Percentiles rank a stretch among this genome's conserved stretches.
Conservation (phyloP, 352 stramenopile species). For the Phytophthora quininea region DNA sequence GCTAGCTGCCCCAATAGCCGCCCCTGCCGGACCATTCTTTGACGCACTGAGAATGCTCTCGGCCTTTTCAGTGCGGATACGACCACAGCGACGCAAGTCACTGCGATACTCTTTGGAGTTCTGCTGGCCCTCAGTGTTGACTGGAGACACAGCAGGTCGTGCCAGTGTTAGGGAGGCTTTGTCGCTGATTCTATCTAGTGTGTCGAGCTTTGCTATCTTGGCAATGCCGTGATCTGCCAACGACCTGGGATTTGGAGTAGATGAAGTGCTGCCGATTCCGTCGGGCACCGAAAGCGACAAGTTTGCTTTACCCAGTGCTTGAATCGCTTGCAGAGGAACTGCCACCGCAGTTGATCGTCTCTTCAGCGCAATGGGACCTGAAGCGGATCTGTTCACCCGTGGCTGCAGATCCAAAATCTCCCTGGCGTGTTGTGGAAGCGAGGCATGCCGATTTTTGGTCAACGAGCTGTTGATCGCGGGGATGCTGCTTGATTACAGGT, state of each 20-base stretch:
- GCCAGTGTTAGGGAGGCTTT: conserved; percentile 11
- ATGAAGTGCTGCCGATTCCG: conserved; percentile 15
- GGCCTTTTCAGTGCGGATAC: conserved; percentile 38
- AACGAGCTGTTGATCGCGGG: neutral
- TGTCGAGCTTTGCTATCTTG: conserved; percentile 11
- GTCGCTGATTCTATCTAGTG: neutral
- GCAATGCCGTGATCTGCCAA: neutral
- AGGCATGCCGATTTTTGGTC: conserved; percentile 11
- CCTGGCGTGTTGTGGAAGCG: conserved; percentile 8
- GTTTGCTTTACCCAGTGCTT: conserved; percentile 5
- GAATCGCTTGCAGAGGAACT: conserved; percentile 9
- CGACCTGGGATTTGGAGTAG: neutral
- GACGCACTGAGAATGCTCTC: conserved; percentile 28
- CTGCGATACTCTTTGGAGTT: conserved; percentile 18
- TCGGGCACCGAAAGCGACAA: conserved; percentile 8
- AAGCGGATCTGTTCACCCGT: conserved; percentile 13
- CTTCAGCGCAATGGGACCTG: conserved; percentile 12
- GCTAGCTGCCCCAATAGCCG: neutral
- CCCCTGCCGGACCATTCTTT: conserved; percentile 18
- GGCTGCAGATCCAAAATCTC: conserved; percentile 8
- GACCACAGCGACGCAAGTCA: conserved; percentile 32
- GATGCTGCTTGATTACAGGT: neutral
- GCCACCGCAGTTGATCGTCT: conserved; percentile 12
- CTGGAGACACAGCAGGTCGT: conserved; percentile 21
- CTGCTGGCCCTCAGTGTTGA: conserved; percentile 12